Percentiles rank a stretch among this genome's conserved stretches.
Conservation (phyloP, 805 yeast genomes). For the Blastobotrys terrestris region DNA sequence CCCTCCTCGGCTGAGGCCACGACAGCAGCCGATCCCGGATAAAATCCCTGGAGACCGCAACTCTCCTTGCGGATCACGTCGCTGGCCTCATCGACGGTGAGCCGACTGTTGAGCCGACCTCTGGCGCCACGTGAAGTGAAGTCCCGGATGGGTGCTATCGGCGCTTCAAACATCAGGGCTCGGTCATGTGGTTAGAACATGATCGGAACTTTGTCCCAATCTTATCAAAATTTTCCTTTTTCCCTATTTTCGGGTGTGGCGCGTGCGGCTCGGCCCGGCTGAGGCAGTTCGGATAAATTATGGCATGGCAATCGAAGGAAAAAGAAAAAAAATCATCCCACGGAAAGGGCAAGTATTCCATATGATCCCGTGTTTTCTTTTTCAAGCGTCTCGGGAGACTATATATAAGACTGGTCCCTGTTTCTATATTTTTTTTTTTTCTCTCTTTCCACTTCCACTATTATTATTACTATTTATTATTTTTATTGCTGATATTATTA, state of each 20-base stretch:
- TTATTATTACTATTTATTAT: background rate
- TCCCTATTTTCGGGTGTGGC: background rate
- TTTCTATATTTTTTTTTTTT: too few species aligned
- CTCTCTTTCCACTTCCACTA: too few species aligned
- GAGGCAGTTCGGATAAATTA: background rate
- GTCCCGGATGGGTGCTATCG: background rate
- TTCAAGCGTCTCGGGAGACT: too few species aligned
- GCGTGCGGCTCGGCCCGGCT: background rate
- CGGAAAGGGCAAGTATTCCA: background rate
- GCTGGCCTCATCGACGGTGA: background rate
- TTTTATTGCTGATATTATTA: too few species aligned
- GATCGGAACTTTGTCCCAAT: too few species aligned
- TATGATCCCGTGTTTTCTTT: too few species aligned
- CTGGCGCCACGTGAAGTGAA: background rate
- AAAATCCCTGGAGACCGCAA: background rate
- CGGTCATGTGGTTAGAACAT: background rate
- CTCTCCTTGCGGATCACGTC: background rate
- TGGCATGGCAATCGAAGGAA: background rate
- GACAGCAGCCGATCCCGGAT: background rate
- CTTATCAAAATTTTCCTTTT: background rate
- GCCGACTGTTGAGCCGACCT: background rate
- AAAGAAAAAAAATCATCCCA: background rate
- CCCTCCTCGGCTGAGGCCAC: too few species aligned
- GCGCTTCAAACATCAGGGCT: constrained; percentile 1
- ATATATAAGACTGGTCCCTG: too few species aligned